phyloP scores from a whole-genome alignment of 139 green algal genomes.

The Coccomyxa sp. region DNA sequence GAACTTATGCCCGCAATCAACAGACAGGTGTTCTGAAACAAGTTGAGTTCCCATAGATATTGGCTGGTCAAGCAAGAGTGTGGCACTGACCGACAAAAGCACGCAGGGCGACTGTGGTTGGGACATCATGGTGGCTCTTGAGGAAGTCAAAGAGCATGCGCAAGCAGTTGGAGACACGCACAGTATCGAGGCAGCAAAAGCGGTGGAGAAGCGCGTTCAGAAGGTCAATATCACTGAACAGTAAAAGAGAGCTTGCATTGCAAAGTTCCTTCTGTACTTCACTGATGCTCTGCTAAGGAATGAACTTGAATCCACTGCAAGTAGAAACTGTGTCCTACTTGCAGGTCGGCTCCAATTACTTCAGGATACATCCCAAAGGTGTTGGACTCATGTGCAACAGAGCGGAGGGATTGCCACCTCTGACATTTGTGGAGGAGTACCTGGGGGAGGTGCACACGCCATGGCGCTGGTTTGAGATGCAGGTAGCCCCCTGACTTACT shows the following conservation, averaged over 20 bases:
- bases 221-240: constrained; percentile 18
- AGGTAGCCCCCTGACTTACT: constrained; percentile 28
- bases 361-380: constrained; percentile 88
- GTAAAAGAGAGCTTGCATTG: neutral
- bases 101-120: constrained; percentile 46
- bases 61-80: no score
- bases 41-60: no score
- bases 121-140: constrained; percentile 48
- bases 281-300: neutral
- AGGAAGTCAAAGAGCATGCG: constrained; percentile 13
- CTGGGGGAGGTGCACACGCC: constrained; percentile 87
- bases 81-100: no score
- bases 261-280: neutral
- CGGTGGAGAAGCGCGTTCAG: constrained; percentile 36
- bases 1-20: constrained; percentile 62
- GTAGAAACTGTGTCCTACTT: no score
- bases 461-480: constrained; percentile 93
- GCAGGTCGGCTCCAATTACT: constrained; percentile 72
- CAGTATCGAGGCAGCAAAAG: constrained; percentile 25
- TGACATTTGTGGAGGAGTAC: constrained; percentile 92
- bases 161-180: constrained; percentile 14
- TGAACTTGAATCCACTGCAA: neutral
- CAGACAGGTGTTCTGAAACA: constrained; percentile 25
- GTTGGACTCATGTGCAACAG: constrained; percentile 66
- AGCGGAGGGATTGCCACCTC: constrained; percentile 53